Conservation (phyloP, 2,329 filamentous ascomycete genomes). For the Blumeriella jaapii region DNA sequence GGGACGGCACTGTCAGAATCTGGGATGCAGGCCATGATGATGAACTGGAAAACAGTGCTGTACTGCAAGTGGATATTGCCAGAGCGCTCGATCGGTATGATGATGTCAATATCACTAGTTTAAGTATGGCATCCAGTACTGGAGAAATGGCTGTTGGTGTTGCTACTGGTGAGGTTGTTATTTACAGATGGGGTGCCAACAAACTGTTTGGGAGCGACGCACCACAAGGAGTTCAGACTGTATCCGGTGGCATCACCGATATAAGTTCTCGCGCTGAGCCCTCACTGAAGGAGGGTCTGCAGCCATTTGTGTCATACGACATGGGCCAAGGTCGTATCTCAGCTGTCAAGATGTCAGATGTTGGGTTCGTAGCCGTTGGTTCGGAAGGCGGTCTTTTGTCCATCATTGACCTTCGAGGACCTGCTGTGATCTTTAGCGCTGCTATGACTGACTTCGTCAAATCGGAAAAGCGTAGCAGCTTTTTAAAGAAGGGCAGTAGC, state of each 20-base stretch:
- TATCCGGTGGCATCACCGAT: slow-evolving; percentile 60
- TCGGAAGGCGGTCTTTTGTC: slow-evolving; percentile 73
- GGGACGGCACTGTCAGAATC: slow-evolving; percentile 79
- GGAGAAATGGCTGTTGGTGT: slow-evolving; percentile 80
- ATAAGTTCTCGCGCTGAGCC: slow-evolving; percentile 63
- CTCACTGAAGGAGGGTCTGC: slow-evolving; percentile 63
- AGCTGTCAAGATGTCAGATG: slow-evolving; percentile 73
- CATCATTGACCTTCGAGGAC: slow-evolving; percentile 80
- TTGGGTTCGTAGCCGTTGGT: slow-evolving; percentile 82
- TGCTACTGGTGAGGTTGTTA: slow-evolving; percentile 67
- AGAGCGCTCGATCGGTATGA: slow-evolving; percentile 70
- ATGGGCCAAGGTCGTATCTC: slow-evolving; percentile 75
- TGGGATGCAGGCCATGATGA: slow-evolving; percentile 92
- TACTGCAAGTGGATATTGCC: slow-evolving; percentile 78
- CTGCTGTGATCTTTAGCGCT: slow-evolving; percentile 67
- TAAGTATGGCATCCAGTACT: slow-evolving; percentile 69
- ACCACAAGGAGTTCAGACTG: slow-evolving; percentile 39
- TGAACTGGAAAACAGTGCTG: slow-evolving; percentile 75
- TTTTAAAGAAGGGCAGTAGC: slow-evolving; percentile 47
- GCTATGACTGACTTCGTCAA: slow-evolving; percentile 64
- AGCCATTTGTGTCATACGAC: slow-evolving; percentile 72
- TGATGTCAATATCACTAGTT: slow-evolving; percentile 64
- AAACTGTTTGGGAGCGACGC: slow-evolving; percentile 55
- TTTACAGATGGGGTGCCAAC: slow-evolving; percentile 86
- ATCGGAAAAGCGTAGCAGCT: slow-evolving; percentile 63